phyloP scores from a whole-genome alignment of 106 monocot genomes.

The Dendrobium chrysotoxum region DNA sequence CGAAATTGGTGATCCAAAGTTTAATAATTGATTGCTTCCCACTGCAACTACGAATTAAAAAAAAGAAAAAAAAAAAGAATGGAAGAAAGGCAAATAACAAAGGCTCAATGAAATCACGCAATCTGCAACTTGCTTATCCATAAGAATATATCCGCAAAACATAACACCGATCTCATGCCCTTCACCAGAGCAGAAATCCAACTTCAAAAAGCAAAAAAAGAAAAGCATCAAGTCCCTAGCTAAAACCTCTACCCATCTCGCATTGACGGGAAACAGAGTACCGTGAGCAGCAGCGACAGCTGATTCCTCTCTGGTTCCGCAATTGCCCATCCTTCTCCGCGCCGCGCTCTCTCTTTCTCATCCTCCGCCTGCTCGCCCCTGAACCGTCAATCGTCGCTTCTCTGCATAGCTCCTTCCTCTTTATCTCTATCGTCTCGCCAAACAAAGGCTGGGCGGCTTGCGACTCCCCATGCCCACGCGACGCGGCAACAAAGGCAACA shows the following conservation, averaged over 20 bases:
- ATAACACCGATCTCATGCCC: neutral
- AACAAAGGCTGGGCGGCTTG: neutral
- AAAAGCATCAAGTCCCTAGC: neutral
- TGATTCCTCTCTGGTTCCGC: slow-evolving; percentile 92
- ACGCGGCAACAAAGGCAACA: neutral
- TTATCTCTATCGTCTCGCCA: neutral
- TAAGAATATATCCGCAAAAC: neutral
- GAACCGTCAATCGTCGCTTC: neutral
- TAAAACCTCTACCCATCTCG: neutral
- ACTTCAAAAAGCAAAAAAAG: neutral
- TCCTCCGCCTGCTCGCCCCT: slow-evolving; percentile 16
- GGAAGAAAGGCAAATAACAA: neutral
- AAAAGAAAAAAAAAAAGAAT: no score
- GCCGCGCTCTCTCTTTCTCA: slow-evolving; percentile 26
- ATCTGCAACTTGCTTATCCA: neutral
- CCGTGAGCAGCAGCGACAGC: slow-evolving; percentile 73
- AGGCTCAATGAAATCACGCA: neutral
- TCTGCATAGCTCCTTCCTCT: neutral
- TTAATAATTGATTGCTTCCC: neutral
- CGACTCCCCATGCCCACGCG: neutral
- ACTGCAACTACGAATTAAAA: no score
- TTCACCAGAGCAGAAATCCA: neutral
- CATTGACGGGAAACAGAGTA: slow-evolving; percentile 7
- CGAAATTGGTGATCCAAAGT: neutral
- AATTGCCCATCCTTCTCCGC: slow-evolving; percentile 71